Percentiles rank a stretch among this genome's conserved stretches.
Conservation (phyloP, 305 asterid genomes). For the Fraxinus ornus region DNA sequence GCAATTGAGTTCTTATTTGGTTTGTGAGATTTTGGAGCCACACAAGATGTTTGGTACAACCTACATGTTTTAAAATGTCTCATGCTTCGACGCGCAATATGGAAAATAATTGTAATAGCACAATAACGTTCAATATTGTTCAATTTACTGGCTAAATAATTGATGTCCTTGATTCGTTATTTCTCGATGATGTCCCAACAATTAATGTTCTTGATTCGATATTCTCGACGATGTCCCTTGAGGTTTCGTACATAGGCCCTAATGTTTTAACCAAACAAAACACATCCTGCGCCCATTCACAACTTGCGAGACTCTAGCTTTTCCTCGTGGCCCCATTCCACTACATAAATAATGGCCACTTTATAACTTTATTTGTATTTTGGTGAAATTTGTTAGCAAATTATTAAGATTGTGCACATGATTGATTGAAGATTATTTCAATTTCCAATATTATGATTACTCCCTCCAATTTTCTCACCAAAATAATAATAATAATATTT, state of each 20-base stretch:
- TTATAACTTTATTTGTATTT: not conserved
- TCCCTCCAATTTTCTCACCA: not conserved
- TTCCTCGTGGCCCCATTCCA: not conserved
- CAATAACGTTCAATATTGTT: not conserved
- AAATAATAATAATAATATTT: not conserved
- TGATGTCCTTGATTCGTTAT: not conserved
- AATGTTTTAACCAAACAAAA: not conserved
- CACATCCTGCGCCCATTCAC: not conserved
- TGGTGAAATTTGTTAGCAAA: not conserved
- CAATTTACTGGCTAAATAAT: not conserved
- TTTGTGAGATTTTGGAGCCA: not conserved
- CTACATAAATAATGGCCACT: not conserved
- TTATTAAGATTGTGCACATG: not conserved
- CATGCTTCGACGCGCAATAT: not conserved
- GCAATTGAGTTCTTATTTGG: not conserved
- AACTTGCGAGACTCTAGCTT: not conserved
- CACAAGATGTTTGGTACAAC: slow-evolving; percentile 7
- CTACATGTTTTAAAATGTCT: not conserved
- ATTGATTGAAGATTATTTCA: not conserved
- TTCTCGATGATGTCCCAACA: not conserved
- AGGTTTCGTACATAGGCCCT: not conserved
- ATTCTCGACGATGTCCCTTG: not conserved
- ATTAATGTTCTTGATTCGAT: not conserved
- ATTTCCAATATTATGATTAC: not conserved
- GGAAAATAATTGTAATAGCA: not conserved